Base-by-base conservation (phyloP, 768 basidiomycete genomes). In the Tulasnella sp. region DNA sequence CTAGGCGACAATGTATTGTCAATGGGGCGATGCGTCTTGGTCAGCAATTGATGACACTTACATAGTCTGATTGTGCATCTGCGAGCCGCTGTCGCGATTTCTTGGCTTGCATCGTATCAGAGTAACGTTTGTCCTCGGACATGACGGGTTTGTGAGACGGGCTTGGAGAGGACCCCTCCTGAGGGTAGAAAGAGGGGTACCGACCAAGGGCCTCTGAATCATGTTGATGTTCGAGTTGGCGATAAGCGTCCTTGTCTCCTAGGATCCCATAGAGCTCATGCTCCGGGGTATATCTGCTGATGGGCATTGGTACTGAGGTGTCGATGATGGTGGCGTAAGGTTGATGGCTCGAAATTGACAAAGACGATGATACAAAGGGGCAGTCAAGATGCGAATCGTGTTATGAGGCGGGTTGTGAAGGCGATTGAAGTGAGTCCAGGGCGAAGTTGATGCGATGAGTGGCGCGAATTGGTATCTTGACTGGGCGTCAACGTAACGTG, bases 171-270 rank as follows among this genome's bases (percentile, higher is more conserved):
- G 56, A 22, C 11, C 19, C 48, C 45, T 46, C 44, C 19, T 44
- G 56, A 51, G 43, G 45, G 21, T 45, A 30, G 56, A 58, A 58
- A 4, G 56, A 48, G 15, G 56, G 56, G 24, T 58, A 58, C 17
- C 56, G 56, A 29, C 54, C 30, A 10, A 56, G 54, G 4, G 29
- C 8, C n/a, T 58, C 56, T 15, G 24, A 48, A 22, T 58, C 56
- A 19, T 27, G 45, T 24, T n/a, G 56, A 19, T 46, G 56, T 9
- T 45, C 29, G 44, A 48, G 56, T 43, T 58, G 56, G n/a, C 45
- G 43, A 46, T 51, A 49, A n/a, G 38, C 21, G 27, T 54, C 53
- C 11, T 24, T 21, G 41, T 43, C 53, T n/a, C 42, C 53, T 22
- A 43, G 17, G 41, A 54, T 54, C 30, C 53, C 53, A 34, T 54